Evolutionary conservation across 169 alveolate species (phyloP).

Genomic region (Cryptosporidium canis): DNA sequence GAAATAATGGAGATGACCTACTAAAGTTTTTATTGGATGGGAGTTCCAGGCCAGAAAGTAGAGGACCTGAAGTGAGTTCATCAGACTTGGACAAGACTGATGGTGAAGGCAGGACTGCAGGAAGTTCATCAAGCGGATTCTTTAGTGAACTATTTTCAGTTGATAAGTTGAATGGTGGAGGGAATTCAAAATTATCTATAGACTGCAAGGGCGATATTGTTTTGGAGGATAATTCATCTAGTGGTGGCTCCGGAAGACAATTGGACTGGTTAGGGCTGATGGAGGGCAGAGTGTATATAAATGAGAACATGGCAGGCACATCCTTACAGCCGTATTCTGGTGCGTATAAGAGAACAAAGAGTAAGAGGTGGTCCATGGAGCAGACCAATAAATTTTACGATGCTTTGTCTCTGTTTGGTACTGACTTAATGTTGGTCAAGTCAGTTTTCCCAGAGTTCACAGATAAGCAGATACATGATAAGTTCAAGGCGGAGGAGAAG

Average conservation of each 20-base stretch:
- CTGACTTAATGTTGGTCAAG: constrained; percentile 75
- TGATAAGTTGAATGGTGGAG: constrained; percentile 21
- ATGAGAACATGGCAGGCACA: constrained; percentile 72
- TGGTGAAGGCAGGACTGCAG: not conserved
- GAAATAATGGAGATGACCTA: not conserved
- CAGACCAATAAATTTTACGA: constrained; percentile 76
- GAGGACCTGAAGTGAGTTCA: not conserved
- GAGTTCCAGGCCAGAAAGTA: not conserved
- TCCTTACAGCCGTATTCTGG: constrained; percentile 70
- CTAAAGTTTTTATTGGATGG: constrained; percentile 31
- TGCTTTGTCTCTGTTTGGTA: constrained; percentile 75
- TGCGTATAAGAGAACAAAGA: constrained; percentile 78
- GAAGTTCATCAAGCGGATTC: not conserved
- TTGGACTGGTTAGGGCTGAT: constrained; percentile 64
- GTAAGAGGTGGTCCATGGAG: constrained; percentile 77
- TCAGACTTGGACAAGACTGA: not conserved
- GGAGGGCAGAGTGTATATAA: constrained; percentile 69
- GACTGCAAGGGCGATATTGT: constrained; percentile 63
- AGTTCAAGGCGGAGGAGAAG: constrained; percentile 75
- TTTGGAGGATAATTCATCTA: constrained; percentile 7
- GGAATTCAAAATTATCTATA: constrained; percentile 22
- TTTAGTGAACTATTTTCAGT: constrained; percentile 54
- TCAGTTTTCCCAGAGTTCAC: constrained; percentile 77
- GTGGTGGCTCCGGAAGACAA: not conserved
- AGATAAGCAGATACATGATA: constrained; percentile 74